Evolutionary conservation across 164 flowering plant species (phyloP), one percentile per base, ranked within the genome.

Genomic region (Cinnamomum chago): DNA sequence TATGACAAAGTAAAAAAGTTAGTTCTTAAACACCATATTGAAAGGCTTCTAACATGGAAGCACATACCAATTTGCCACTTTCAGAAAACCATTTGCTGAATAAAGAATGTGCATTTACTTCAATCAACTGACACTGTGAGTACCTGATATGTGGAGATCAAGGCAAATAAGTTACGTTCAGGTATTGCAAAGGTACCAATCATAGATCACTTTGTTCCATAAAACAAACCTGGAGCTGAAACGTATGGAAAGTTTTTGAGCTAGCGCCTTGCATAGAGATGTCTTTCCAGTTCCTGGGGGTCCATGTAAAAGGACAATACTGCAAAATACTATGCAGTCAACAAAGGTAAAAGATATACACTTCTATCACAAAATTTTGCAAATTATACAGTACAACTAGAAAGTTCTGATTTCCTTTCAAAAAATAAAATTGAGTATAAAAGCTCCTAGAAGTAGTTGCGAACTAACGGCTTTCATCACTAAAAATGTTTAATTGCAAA

Each of bases 71-170:
- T 84, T 96, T 96, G 69, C 99, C 99, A 81, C 99, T 96, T 84
- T 96, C 99, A 28, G 99, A 96, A 84, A 96, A 94, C 99, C 99
- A 96, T 91, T 96, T 96, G 77, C 99, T 96, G 83, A 94, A 94
- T 78, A 96, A 85, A 70, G 99, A 96, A 87, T 96, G 99, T 70
- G 99, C 99, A 87, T 94, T 96, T 66, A 96, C 95, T 85, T 96
- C 99, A 74, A 96, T 82, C 85, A 96, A 76, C 76, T 94, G 98
- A 83, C 89, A 83, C 71, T 91, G 99, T 50, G 99, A 87, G 74
- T 89, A 96, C 84, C 99, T 96, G 88, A 75, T 73, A 55, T 35
- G 47, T 58, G 14, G 35, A 50, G 60, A 73, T 62, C 64, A 77
- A 72, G 47, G 47, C 68, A 81, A 70, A 12, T 68, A 68, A 68